Evolutionary conservation across 2,329 filamentous ascomycete genomes (phyloP).

Genomic region (Bipolaris zeicola): DNA sequence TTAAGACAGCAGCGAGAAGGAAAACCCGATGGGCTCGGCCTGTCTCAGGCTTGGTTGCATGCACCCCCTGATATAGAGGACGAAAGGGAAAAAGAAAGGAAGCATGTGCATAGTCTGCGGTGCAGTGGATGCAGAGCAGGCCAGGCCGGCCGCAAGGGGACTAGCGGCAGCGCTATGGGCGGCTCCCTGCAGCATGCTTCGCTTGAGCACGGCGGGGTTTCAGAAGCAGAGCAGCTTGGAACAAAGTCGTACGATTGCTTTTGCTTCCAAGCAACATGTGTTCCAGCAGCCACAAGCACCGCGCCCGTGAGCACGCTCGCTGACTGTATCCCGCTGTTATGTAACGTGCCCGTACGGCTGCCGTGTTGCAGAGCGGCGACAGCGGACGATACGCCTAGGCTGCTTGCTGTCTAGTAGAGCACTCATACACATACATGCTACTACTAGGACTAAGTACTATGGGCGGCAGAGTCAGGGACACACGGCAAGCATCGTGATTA

Average conservation of each 20-base stretch:
- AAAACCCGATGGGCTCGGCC: not conserved
- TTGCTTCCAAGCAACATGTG: constrained; percentile 3
- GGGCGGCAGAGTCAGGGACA: not conserved
- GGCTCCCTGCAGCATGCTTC: constrained; percentile 17
- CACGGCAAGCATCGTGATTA: not conserved
- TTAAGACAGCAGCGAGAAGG: not conserved
- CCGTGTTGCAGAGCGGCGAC: too few species aligned
- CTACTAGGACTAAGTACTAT: too few species aligned
- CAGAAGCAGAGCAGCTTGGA: constrained; percentile 8
- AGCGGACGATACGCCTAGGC: too few species aligned
- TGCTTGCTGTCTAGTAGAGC: too few species aligned
- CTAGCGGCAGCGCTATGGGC: constrained; percentile 11
- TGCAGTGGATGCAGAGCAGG: constrained; percentile 1
- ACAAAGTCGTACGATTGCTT: constrained; percentile 13
- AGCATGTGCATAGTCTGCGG: not conserved
- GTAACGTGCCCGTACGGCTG: too few species aligned
- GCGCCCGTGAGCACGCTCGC: not conserved
- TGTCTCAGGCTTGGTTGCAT: not conserved
- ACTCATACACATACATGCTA: too few species aligned
- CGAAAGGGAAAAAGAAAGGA: not conserved
- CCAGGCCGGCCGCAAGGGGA: constrained; percentile 1
- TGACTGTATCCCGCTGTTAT: not conserved
- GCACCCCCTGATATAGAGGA: not conserved
- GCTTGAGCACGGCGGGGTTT: constrained; percentile 15
- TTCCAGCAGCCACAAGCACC: not conserved